Percentiles rank a stretch among this genome's conserved stretches.
phyloP scores from a whole-genome alignment of 192 early-diverging fungal genomes.

The Backusella mclennaniae region DNA sequence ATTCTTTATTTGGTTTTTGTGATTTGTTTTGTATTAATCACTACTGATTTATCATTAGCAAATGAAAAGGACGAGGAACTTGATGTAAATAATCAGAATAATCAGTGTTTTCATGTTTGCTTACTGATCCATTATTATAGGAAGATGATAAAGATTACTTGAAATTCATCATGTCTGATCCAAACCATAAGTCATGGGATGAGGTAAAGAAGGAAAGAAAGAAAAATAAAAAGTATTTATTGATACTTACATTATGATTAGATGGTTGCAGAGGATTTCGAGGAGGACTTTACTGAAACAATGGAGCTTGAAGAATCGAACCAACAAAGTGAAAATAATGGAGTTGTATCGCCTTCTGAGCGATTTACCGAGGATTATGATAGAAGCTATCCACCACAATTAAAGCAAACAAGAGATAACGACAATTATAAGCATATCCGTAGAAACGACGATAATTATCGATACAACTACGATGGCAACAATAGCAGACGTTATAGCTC shows the following conservation, averaged over 20 bases:
- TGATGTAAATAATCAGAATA: not conserved
- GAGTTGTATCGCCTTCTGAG: slow-evolving; percentile 28
- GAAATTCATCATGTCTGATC: slow-evolving; percentile 8
- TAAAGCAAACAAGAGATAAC: not conserved
- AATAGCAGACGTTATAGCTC: slow-evolving; percentile 9
- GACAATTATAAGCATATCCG: slow-evolving; percentile 9
- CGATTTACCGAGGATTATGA: slow-evolving; percentile 40
- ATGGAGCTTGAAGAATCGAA: slow-evolving; percentile 32
- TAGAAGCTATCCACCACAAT: slow-evolving; percentile 33
- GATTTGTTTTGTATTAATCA: not conserved
- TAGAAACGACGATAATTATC: not conserved
- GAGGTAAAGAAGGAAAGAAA: slow-evolving; percentile 10
- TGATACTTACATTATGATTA: not conserved
- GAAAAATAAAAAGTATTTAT: not conserved
- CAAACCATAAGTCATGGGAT: slow-evolving; percentile 22
- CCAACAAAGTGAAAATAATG: slow-evolving; percentile 6
- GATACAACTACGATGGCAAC: not conserved
- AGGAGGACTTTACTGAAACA: slow-evolving; percentile 22
- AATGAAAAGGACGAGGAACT: not conserved
- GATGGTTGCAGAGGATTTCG: slow-evolving; percentile 37
- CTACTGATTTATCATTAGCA: not conserved
- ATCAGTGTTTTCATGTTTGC: not conserved
- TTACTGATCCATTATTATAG: not conserved
- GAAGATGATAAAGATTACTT: slow-evolving; percentile 13
- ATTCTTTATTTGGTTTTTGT: not conserved